Percentiles rank a stretch among this genome's conserved stretches.
Conservation (phyloP, 2,329 filamentous ascomycete species). For the Aspergillus pseudotamarii region DNA sequence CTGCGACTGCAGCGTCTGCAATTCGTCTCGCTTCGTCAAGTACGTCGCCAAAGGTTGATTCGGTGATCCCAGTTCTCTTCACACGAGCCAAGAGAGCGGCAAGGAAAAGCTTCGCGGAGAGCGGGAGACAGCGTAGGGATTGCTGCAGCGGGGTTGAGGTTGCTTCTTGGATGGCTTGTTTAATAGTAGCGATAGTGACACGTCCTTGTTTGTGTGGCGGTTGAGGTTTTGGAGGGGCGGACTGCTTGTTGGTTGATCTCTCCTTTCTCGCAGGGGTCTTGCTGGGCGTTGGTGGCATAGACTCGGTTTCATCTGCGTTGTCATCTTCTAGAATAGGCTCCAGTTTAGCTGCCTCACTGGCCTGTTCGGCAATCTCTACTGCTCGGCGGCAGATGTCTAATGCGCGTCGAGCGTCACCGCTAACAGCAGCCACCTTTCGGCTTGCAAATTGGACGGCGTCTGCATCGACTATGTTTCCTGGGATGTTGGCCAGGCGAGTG, state of each 20-base stretch:
- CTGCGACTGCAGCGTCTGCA: slow-evolving; percentile 47
- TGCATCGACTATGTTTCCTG: slow-evolving; percentile 84
- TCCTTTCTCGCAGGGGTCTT: slow-evolving; percentile 41
- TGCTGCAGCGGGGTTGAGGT: slow-evolving; percentile 91
- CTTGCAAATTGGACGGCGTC: slow-evolving; percentile 96
- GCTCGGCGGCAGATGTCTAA: slow-evolving; percentile 94
- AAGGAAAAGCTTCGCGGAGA: slow-evolving; percentile 82
- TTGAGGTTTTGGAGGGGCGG: slow-evolving; percentile 6
- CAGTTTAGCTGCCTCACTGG: slow-evolving; percentile 49
- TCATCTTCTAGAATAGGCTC: slow-evolving; percentile 17
- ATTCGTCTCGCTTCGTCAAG: slow-evolving; percentile 81
- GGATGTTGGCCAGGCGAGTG: slow-evolving; percentile 85
- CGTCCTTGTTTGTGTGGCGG: slow-evolving; percentile 43
- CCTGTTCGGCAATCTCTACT: slow-evolving; percentile 89
- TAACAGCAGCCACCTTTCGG: slow-evolving; percentile 94
- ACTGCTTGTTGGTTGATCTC: slow-evolving; percentile 20
- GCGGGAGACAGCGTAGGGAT: slow-evolving; percentile 78
- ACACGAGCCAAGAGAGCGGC: slow-evolving; percentile 78
- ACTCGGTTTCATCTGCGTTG: slow-evolving; percentile 36
- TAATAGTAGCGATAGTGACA: slow-evolving; percentile 91
- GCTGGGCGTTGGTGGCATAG: slow-evolving; percentile 48
- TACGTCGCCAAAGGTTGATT: slow-evolving; percentile 87
- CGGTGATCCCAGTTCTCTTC: slow-evolving; percentile 79
- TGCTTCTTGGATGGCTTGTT: slow-evolving; percentile 91
- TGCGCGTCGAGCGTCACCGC: slow-evolving; percentile 87